Evolutionary conservation across 345 rosid genomes (phyloP), one percentile per base, ranked within the genome.

Genomic region (Gossypium thurberi): DNA sequence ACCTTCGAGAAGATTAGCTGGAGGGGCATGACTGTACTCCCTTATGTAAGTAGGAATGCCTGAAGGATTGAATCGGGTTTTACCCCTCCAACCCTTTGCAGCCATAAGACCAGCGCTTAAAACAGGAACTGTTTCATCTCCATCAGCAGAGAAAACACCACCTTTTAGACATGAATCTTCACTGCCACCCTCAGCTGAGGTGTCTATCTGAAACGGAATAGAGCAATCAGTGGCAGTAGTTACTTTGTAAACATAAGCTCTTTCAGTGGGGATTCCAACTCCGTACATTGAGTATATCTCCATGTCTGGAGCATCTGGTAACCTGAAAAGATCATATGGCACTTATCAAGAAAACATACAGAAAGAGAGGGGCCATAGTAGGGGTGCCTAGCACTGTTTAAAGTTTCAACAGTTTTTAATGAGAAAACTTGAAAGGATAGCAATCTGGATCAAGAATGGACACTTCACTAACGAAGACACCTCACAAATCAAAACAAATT

Each of bases 81-180:
- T 86, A 51, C 96, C 92, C 0, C 91, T 79, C 96, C 96, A 90
- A 62, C 80, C 92, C 82, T 88, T 88, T 40, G 91, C 96, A 59
- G 86, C 81, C 96, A 90, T 90, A 76, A 81, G 88, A 48, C 96
- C 89, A 1, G 96, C 80, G 73, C 96, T 90, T 77, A 90, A 78
- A 28, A 81, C 87, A 70, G 92, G 96, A 65, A 90, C 92, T 0
- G 92, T 90, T 74, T 90, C 96, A 58, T 90, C 92, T 56, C 96
- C 96, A 59, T 90, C 77, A 15, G 80, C 85, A 48, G 82, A 80
- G 70, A 79, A 86, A 12, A 90, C 92, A 21, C 96, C 92, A 40
- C 81, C 92, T 70, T 84, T 85, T 59, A 90, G 75, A 76, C 91
- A 87, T 9, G 84, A 68, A 70, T 82, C 84, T 46, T 81, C 87